Base-by-base conservation (phyloP, 495 filamentous ascomycete genomes). In the Hyphodiscus hymeniophilus region DNA sequence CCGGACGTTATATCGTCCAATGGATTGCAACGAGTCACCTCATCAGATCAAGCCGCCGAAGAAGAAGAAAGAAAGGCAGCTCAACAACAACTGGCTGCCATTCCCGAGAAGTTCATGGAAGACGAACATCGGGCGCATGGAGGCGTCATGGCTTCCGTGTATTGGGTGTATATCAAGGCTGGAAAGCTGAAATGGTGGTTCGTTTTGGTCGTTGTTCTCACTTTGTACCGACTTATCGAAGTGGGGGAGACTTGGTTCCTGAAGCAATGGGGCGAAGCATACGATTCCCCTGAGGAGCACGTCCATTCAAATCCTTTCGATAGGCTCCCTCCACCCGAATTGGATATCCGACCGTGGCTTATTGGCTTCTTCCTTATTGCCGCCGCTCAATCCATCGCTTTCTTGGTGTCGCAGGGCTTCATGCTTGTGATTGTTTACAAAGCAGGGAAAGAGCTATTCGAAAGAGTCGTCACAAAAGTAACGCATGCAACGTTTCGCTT, bases 241-340 rank as follows among this genome's bases (percentile, higher is more conserved):
- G 63, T 89, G 41, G 75, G 64, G 21, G 75, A 85, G 54, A 77
- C 74, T 12, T 94, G 85, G 84, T 91, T 89, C 45, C 74, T 94
- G 36, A 91, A 94, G 55, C 73, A 76, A 54, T 94, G 87, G 87
- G 85, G 84, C 38, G 86, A 90, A 62, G 77, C 79, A 5, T 91
- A 90, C 59, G 66, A 70, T 12, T 33, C 17, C 21, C 38, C 28
- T 12, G 7, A 48, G 15, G 47, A 42, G 24, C 23, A 22, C n/a
- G 26, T 40, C 44, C 24, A 42, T 32, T 57, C 41, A 53, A 70
- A 55, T 26, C 65, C 69, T 23, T 73, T 87, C 30, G 69, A 78
- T 43, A 60, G 65, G 6, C 64, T 90, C 0, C 86, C 87, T 0
- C 65, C 72, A 8, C 86, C 86, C 0, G 66, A 70, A n/a, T 71